Evolutionary conservation across 805 yeast species (phyloP), one percentile per base, ranked within the genome.

Genomic region (Saccharomycopsis capsularis): DNA sequence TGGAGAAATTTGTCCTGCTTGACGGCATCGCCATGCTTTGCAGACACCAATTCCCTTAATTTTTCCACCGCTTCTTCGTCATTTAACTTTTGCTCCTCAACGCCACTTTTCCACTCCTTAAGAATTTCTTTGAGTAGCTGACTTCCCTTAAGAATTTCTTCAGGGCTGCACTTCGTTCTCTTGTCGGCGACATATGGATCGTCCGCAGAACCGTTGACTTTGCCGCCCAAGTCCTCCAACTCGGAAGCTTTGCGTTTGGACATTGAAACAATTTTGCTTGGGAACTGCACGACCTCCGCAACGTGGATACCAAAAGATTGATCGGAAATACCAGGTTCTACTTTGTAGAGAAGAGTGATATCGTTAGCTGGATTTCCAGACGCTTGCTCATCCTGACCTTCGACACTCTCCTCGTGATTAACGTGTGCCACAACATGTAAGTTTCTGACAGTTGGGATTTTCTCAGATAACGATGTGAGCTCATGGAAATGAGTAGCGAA

Each of bases 401-500:
- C 56, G n/a, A n/a, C n/a, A n/a, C n/a, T n/a, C n/a, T n/a, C n/a
- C 1, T 55, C 67, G 36, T 75, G 73, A 46, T 81, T 87, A 36
- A 89, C 82, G 58, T 88, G 95, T 0, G 98, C 98, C 9, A 87
- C 93, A 41, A 93, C 99, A 59, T 93, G 96, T 58, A 88, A 68
- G 64, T 93, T 93, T 44, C 76, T 73, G 1, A 91, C 96, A 2
- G 80, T 76, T 11, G 71, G 62, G 38, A 78, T 68, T 55, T 74
- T 73, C 18, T 80, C 81, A 0, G 95, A 73, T 44, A 93, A 69
- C 30, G 82, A 82, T 1, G 98, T 93, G 52, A 93, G 73, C 63
- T 93, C 99, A 64, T 93, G 98, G 73, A 93, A 93, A 70, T 93
- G 99, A 0, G 99, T 93, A 0, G 99, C 98, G 72, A 93, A 93